These are phyloP conservation scores for Chrysosphaeria jannelii DNA, from an alignment of 2,329 filamentous ascomycete species.

Conservation along the genomic window DNA sequence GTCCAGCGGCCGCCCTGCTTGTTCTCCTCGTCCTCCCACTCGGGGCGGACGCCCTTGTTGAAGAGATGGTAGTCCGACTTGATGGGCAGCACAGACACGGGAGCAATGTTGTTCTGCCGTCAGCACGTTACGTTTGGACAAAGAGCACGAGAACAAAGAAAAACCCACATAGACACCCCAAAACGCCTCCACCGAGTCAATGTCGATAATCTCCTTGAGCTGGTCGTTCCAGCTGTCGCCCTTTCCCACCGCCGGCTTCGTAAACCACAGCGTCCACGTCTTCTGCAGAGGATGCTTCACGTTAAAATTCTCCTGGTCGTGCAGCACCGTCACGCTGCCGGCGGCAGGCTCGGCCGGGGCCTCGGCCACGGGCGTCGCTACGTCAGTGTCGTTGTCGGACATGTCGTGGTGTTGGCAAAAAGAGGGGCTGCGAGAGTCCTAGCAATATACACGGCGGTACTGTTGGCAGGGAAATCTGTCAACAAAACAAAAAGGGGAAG, in stretches of 20 bases:
- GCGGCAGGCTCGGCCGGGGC: constrained; percentile 36
- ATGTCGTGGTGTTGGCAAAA: no score
- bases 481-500: no score
- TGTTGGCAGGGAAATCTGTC: no score
- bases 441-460: no score
- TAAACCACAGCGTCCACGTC: constrained; percentile 98
- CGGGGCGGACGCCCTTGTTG: constrained; percentile 86
- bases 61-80: constrained; percentile 99
- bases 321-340: constrained; percentile 76
- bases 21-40: constrained; percentile 97
- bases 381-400: no score
- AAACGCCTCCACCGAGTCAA: constrained; percentile 96
- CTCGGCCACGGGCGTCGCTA: no score
- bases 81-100: constrained; percentile 77
- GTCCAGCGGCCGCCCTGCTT: constrained; percentile 99
- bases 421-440: no score
- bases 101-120: constrained; percentile 81
- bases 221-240: constrained; percentile 97
- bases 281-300: constrained; percentile 97
- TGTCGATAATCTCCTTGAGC: constrained; percentile 93
- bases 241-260: constrained; percentile 90
- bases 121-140: constrained; percentile 3
- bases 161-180: constrained; percentile 89
- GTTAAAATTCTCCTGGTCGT: constrained; percentile 96
- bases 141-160: neutral